Conservation (phyloP, 768 basidiomycete species). For the Myochromella boudieri region DNA sequence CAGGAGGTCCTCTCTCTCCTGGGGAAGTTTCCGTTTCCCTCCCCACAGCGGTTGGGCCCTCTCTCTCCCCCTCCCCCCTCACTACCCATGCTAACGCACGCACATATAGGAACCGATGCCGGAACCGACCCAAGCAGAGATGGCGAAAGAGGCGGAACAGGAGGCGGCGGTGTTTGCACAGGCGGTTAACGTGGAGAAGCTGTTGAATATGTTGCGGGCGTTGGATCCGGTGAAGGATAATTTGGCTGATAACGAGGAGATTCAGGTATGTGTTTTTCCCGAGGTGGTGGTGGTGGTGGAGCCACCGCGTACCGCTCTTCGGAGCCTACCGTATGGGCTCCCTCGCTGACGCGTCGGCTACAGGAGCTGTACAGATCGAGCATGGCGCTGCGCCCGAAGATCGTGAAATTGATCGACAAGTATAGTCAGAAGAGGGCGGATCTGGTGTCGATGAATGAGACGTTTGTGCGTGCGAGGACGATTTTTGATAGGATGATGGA, state of each 20-base stretch:
- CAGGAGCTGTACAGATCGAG: constrained; percentile 89
- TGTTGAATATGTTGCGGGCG: constrained; percentile 71
- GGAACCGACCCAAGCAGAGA: constrained; percentile 74
- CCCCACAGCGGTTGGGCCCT: too few species aligned
- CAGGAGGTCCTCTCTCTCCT: too few species aligned
- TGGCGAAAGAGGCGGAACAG: constrained; percentile 80
- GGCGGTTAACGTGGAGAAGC: constrained; percentile 79
- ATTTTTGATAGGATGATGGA: constrained; percentile 96
- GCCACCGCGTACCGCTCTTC: not conserved
- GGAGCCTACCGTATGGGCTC: not conserved
- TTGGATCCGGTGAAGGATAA: constrained; percentile 79
- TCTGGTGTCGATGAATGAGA: constrained; percentile 92
- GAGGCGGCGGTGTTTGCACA: constrained; percentile 89
- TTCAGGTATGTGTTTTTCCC: constrained; percentile 51
- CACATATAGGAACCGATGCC: constrained; percentile 72
- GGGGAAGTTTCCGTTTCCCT: too few species aligned
- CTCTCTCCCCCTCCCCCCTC: not conserved
- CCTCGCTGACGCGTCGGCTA: not conserved
- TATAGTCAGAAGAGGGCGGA: constrained; percentile 97
- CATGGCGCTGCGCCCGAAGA: constrained; percentile 90
- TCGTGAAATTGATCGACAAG: constrained; percentile 95
- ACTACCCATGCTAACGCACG: not conserved
- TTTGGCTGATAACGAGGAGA: constrained; percentile 88
- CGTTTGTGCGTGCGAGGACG: constrained; percentile 82
- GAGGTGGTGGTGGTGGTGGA: not conserved